These are phyloP conservation scores for Mayamaea pseudoterrestris DNA, from an alignment of 108 stramenopile species.

Conservation along the genomic window DNA sequence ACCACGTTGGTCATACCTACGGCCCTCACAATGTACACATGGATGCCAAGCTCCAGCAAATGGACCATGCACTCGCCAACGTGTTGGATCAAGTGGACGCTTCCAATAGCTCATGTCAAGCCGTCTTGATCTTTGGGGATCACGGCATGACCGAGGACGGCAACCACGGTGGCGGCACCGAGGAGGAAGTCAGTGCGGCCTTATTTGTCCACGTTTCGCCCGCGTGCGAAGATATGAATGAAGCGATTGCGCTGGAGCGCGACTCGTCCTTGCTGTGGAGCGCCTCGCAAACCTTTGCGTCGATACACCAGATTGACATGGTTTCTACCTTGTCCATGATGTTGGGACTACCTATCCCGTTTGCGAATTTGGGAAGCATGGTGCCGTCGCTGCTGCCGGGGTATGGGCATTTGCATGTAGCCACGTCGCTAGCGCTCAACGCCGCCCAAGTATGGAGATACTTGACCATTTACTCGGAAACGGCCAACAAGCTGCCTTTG, in stretches of 20 bases:
- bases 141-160: slow-evolving; percentile 99
- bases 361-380: slow-evolving; percentile 82
- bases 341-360: slow-evolving; percentile 90
- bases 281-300: slow-evolving; percentile 22
- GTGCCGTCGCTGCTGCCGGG: slow-evolving; percentile 66
- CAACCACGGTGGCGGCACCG: slow-evolving; percentile 94
- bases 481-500: slow-evolving; percentile 45
- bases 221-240: slow-evolving; percentile 30
- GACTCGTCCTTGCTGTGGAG: neutral
- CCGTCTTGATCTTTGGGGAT: slow-evolving; percentile 77
- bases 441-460: slow-evolving; percentile 84
- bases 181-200: slow-evolving; percentile 90
- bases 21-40: slow-evolving; percentile 84
- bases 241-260: neutral
- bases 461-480: slow-evolving; percentile 52
- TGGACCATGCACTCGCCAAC: slow-evolving; percentile 68
- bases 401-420: slow-evolving; percentile 21
- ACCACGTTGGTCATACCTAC: slow-evolving; percentile 96
- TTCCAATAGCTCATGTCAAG: slow-evolving; percentile 36
- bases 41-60: slow-evolving; percentile 78
- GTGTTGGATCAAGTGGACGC: slow-evolving; percentile 40
- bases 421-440: slow-evolving; percentile 66
- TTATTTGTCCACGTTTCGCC: slow-evolving; percentile 82
- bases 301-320: slow-evolving; percentile 86
- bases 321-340: slow-evolving; percentile 88